Conservation (phyloP, 1,284 basidiomycete genomes). For the Amylostereum chailletii region DNA sequence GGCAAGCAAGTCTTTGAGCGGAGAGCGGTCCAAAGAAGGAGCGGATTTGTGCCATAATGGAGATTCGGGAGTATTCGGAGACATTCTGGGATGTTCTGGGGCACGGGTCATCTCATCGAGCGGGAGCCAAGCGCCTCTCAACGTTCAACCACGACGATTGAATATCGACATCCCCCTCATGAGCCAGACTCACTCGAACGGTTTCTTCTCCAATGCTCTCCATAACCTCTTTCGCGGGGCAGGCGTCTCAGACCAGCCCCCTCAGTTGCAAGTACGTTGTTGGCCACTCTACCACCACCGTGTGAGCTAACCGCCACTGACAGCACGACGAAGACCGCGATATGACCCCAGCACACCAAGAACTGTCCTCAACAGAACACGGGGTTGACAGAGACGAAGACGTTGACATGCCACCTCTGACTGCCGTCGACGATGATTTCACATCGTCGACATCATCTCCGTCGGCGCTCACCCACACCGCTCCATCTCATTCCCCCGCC, state of each 20-base stretch:
- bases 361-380: not conserved
- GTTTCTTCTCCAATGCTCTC: slow-evolving; percentile 2
- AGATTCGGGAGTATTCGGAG: too few species aligned
- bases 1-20: too few species aligned
- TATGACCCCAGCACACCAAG: slow-evolving; percentile 6
- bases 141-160: too few species aligned
- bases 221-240: slow-evolving; percentile 4
- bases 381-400: slow-evolving; percentile 1
- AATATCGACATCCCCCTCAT: not conserved
- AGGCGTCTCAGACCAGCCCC: not conserved
- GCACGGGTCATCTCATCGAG: too few species aligned
- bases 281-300: not conserved
- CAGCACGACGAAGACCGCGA: slow-evolving; percentile 3
- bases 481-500: slow-evolving; percentile 4
- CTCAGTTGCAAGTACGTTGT: not conserved
- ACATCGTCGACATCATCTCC: slow-evolving; percentile 6
- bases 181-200: slow-evolving; percentile 2
- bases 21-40: too few species aligned
- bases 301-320: slow-evolving; percentile 2
- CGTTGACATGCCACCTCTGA: slow-evolving; percentile 13
- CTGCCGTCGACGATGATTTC: slow-evolving; percentile 9
- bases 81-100: too few species aligned
- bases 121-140: too few species aligned
- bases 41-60: too few species aligned
- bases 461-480: not conserved